Evolutionary conservation across 2,329 filamentous ascomycete species (phyloP).

Genomic region (Aspergillus cejpii): DNA sequence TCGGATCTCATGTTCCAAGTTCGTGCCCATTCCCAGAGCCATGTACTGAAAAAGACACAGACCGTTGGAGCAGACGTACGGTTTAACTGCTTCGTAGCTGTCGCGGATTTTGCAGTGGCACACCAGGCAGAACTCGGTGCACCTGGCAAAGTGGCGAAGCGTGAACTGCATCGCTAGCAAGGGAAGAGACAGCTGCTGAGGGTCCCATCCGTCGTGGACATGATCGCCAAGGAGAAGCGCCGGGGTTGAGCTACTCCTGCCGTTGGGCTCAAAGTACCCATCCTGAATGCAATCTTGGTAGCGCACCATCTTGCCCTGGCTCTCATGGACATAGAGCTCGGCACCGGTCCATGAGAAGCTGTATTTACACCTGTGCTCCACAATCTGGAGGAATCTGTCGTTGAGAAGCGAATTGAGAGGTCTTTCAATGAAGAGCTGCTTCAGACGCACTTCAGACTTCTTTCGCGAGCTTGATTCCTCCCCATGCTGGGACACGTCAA

Average conservation of each 20-base stretch:
- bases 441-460: no score
- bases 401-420: constrained; percentile 64
- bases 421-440: constrained; percentile 61
- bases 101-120: constrained; percentile 65
- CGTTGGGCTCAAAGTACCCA: constrained; percentile 21
- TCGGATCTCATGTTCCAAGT: constrained; percentile 75
- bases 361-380: constrained; percentile 52
- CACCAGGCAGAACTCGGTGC: constrained; percentile 79
- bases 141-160: constrained; percentile 68
- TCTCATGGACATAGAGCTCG: constrained; percentile 51
- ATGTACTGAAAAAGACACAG: constrained; percentile 88
- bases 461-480: not conserved
- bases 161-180: constrained; percentile 65
- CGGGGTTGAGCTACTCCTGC: constrained; percentile 28
- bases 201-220: constrained; percentile 28
- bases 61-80: constrained; percentile 65
- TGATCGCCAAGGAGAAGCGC: constrained; percentile 48
- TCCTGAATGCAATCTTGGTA: not conserved
- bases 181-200: constrained; percentile 47
- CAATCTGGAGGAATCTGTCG: constrained; percentile 55
- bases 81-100: constrained; percentile 51
- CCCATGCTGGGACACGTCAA: not conserved
- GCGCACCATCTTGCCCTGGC: constrained; percentile 31
- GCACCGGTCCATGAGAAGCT: constrained; percentile 62
- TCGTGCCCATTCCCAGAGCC: constrained; percentile 74